phyloP scores from a whole-genome alignment of 768 basidiomycete species.

The Auricularia heimuer region DNA sequence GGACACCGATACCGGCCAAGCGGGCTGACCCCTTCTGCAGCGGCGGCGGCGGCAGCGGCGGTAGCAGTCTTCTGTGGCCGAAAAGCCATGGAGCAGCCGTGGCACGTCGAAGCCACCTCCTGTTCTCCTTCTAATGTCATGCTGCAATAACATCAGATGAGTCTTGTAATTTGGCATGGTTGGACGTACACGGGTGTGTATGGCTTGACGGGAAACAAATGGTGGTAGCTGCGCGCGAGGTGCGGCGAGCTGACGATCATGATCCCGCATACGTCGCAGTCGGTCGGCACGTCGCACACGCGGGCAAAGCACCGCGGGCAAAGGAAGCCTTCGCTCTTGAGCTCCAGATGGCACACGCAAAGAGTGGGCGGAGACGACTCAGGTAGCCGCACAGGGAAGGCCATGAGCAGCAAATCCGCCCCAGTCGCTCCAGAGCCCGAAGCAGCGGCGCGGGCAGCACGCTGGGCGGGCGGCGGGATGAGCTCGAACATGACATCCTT shows the following conservation, averaged over 20 bases:
- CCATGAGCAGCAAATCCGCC: conserved; percentile 98
- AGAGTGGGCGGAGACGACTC: conserved; percentile 73
- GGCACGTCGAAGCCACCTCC: conserved; percentile 40
- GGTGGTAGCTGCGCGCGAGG: conserved; percentile 90
- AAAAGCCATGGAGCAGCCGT: conserved; percentile 72
- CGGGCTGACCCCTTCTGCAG: conserved; percentile 64
- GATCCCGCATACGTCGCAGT: conserved; percentile 92
- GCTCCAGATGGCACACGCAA: conserved; percentile 87
- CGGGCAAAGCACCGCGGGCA: conserved; percentile 91
- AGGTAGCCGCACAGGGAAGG: conserved; percentile 88
- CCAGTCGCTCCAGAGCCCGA: conserved; percentile 43
- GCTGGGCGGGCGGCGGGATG: conserved; percentile 87
- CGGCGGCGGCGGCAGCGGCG: conserved; percentile 23
- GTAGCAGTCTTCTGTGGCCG: conserved; percentile 29
- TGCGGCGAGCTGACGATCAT: conserved; percentile 99
- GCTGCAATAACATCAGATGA: conserved; percentile 2
- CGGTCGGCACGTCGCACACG: conserved; percentile 96
- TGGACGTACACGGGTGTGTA: conserved; percentile 69
- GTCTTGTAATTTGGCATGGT: background rate
- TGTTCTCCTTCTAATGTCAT: conserved; percentile 4
- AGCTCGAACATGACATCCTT: conserved; percentile 93
- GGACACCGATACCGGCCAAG: conserved; percentile 84
- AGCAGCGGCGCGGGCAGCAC: conserved; percentile 37
- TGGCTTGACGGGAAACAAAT: conserved; percentile 87
- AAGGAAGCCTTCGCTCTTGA: conserved; percentile 88